These are phyloP conservation scores for Talaromyces sp. DNA, from an alignment of 2,329 filamentous ascomycete genomes.

Conservation along the genomic window DNA sequence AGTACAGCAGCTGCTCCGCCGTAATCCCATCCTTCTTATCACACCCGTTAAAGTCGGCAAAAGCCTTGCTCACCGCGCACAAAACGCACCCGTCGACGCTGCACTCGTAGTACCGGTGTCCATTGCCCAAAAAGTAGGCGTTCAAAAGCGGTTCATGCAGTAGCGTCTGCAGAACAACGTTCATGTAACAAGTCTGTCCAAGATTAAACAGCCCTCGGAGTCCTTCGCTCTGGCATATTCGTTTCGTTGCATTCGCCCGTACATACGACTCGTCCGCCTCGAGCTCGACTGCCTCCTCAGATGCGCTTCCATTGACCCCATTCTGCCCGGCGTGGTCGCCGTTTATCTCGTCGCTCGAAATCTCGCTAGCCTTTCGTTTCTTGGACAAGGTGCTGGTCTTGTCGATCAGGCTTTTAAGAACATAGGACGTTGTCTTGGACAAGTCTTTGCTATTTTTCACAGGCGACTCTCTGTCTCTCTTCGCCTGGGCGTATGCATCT, in stretches of 20 bases:
- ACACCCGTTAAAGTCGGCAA: conserved; percentile 57
- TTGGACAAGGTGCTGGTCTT: conserved; percentile 2
- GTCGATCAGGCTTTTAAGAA: not conserved
- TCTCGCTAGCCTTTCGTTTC: conserved; percentile 8
- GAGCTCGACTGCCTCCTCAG: conserved; percentile 37
- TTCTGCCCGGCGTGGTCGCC: not conserved
- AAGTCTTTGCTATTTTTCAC: not conserved
- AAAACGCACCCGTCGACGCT: conserved; percentile 51
- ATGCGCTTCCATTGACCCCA: conserved; percentile 19
- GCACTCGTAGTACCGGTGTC: conserved; percentile 75
- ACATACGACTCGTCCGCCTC: conserved; percentile 64
- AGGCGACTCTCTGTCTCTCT: conserved; percentile 4
- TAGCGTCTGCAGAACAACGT: conserved; percentile 87
- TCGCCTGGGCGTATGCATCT: conserved; percentile 9
- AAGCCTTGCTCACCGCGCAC: conserved; percentile 58
- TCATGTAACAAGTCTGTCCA: conserved; percentile 98
- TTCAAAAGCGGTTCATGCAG: conserved; percentile 88
- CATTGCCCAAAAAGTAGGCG: conserved; percentile 87
- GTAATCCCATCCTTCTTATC: conserved; percentile 78
- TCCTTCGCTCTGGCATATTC: conserved; percentile 79
- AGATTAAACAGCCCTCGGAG: conserved; percentile 93
- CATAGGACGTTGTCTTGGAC: conserved; percentile 15
- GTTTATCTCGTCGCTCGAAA: not conserved
- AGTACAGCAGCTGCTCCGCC: conserved; percentile 79
- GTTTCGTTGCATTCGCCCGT: conserved; percentile 67